A percentile compares a stretch with the other conserved stretches of the same genome.
Conservation (phyloP, 176 grass and related monocot species). For the Carex cristatella region DNA sequence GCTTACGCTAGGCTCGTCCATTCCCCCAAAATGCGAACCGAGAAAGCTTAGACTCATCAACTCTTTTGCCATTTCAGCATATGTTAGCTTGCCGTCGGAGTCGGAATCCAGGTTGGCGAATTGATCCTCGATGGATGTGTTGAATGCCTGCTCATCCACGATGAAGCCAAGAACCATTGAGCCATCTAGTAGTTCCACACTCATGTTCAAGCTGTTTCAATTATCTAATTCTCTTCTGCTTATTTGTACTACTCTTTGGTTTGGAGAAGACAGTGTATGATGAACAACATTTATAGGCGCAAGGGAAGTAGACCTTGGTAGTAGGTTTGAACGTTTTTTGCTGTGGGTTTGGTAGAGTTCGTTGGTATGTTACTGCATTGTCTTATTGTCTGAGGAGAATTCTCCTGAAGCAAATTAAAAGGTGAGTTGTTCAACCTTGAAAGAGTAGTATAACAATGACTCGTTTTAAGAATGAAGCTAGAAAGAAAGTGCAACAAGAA, state of each 20-base stretch:
- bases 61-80: conserved; percentile 57
- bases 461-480: background rate
- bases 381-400: background rate
- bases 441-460: background rate
- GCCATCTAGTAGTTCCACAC: conserved; percentile 68
- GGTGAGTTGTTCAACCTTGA: background rate
- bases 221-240: background rate
- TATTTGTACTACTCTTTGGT: background rate
- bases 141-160: conserved; percentile 56
- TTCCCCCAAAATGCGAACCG: conserved; percentile 43
- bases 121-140: conserved; percentile 35
- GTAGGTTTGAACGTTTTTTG: conserved; percentile 34
- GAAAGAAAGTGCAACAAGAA: background rate
- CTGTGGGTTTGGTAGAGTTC: conserved; percentile 18
- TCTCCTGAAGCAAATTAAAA: background rate
- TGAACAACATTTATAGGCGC: conserved; percentile 20
- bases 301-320: conserved; percentile 11
- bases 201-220: conserved; percentile 34
- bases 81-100: conserved; percentile 52
- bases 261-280: conserved; percentile 5
- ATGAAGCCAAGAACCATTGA: conserved; percentile 51
- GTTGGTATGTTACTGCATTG: background rate
- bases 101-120: conserved; percentile 52
- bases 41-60: conserved; percentile 50
- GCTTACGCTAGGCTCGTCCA: conserved; percentile 29